Evolutionary conservation across 23 red algal species (phyloP), one percentile per base, ranked within the genome.

Genomic region (Gracilaria domingensis): DNA sequence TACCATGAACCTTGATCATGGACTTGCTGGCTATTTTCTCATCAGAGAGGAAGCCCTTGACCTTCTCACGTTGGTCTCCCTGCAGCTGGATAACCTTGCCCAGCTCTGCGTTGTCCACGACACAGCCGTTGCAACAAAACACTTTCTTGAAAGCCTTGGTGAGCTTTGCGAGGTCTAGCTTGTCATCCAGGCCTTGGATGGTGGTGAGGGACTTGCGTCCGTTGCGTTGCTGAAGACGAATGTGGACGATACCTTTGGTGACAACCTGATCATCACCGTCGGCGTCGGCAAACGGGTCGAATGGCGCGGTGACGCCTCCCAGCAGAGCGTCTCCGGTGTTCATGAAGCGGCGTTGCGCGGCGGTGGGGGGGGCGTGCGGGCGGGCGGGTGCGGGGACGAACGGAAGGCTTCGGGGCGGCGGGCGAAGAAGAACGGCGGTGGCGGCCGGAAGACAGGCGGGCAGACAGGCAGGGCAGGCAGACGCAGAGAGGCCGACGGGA

Each of bases 91-190:
- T 96, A 58, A 99, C 94, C 25, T 95, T 86, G 28, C 97, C 97
- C 0, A 99, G 84, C 66, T 96, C 94, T 50, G 89, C 87, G 94
- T 99, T 95, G 65, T 99, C 94, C 57, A 99, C 97, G 50, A 99
- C 94, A 32, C 89, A 96, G 39, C 97, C 97, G 94, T 99, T 99
- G 88, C 97, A 99, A 86, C 97, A 99, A 84, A 99, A 99, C 78
- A 96, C 97, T 88, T 99, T 99, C 82, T 99, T 99, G 66, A 99
- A 99, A 58, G 97, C 97, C 90, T 99, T 99, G 42, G 94, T 99
- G 44, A 99, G 82, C 93, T 99, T 99, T 38, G 88, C 73, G 20
- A 99, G 88, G 76, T 99, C 95, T 49, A 99, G 36, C 87, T 96
- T 96, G 37, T 88, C 88, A 79, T 95, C 88, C 66, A 99, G 90